Base-by-base conservation (phyloP, 208 protist species). In the Trypanosoma mega region DNA sequence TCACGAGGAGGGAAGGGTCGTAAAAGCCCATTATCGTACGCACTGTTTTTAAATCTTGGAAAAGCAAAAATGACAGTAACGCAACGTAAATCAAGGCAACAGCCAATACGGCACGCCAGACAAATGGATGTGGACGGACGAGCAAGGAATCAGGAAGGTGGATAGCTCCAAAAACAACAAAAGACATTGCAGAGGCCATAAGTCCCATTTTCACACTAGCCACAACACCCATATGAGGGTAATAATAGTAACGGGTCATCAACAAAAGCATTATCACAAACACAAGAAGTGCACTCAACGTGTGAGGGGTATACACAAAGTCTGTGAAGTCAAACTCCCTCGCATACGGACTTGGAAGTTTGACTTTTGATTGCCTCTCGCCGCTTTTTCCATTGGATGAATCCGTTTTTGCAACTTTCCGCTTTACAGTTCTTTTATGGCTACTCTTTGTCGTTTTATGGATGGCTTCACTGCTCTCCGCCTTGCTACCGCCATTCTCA, bases 71-170 rank as follows among this genome's bases (percentile, higher is more conserved):
- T 34, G 93, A 85, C 2, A 99, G 66, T 29, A 89, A 54, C 2
- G 91, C 66, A 11, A 91, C n/a, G 72, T 99, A 99, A 2, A 98
- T 29, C 16, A 98, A 68, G 27, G 80, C 85, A 24, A 86, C 27
- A 31, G 95, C 90, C n/a, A 97, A 82, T 6, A 98, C 85, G 0
- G 82, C 49, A 14, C 97, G 82, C 97, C 97, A 99, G 27, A 99
- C 63, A 36, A 76, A 80, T 24, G 97, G 97, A 76, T 99, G 97
- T 21, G 97, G 97, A n/a, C 97, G 82, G 33, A 95, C 75, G 54
- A 99, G 82, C 12, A 95, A 65, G 21, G 89, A 91, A 77, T 98
- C 91, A 14, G 86, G 84, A 33, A 98, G 78, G 55, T 97, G 82
- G 56, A 97, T 63, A n/a, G 84, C 68, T 43, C 87, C 91, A 77